Evolutionary conservation across 2,329 filamentous ascomycete genomes (phyloP).

Genomic region (Penicillium sp.): DNA sequence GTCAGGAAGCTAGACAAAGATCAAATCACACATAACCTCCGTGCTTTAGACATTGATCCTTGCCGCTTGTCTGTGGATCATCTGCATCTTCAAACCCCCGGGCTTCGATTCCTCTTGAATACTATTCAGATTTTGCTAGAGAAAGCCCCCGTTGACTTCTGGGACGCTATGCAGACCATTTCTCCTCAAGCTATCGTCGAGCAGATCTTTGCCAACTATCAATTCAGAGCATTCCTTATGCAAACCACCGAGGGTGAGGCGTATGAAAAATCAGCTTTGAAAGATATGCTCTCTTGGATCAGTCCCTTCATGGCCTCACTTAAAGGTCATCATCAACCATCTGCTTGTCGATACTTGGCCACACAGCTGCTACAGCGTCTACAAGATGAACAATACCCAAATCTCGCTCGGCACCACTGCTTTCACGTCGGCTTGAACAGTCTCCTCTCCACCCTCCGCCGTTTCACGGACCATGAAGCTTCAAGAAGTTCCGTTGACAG

Average conservation of each 20-base stretch:
- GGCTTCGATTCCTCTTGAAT: conserved; percentile 70
- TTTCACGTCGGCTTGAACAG: conserved; percentile 51
- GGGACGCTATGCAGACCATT: conserved; percentile 83
- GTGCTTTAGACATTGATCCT: conserved; percentile 74
- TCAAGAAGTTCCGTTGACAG: conserved; percentile 51
- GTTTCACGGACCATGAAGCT: conserved; percentile 52
- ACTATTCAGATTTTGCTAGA: conserved; percentile 72
- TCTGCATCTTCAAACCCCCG: conserved; percentile 64
- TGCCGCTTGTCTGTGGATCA: conserved; percentile 65
- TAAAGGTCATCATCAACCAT: conserved; percentile 72
- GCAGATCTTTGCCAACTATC: conserved; percentile 74
- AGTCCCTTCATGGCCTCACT: conserved; percentile 77
- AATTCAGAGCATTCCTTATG: conserved; percentile 60
- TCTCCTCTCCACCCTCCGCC: conserved; percentile 51
- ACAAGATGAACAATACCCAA: conserved; percentile 46
- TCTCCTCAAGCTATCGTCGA: conserved; percentile 81
- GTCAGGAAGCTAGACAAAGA: conserved; percentile 72
- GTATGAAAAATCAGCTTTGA: conserved; percentile 59
- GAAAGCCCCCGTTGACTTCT: conserved; percentile 78
- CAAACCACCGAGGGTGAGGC: conserved; percentile 58
- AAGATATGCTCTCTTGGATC: conserved; percentile 75
- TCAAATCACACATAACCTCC: conserved; percentile 75
- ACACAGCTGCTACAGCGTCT: conserved; percentile 70
- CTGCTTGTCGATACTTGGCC: conserved; percentile 78
- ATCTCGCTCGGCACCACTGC: conserved; percentile 50